phyloP scores from a whole-genome alignment of 192 early-diverging fungal species.

The Mortierella alpina region DNA sequence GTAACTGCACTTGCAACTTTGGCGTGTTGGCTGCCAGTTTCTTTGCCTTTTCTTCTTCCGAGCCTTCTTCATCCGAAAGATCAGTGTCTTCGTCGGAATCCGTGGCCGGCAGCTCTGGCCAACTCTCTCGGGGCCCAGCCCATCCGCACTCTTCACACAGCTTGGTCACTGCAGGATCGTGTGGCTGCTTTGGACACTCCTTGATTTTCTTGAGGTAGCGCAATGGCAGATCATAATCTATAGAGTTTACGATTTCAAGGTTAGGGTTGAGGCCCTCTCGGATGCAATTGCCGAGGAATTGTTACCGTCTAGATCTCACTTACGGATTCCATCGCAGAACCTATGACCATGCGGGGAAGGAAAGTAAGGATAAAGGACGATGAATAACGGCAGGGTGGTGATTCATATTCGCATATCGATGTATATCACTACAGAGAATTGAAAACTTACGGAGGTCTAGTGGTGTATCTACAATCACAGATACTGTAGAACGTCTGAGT shows the following conservation, averaged over 20 bases:
- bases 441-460: conserved; percentile 29
- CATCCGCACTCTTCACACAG: conserved; percentile 49
- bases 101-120: conserved; percentile 41
- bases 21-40: conserved; percentile 38
- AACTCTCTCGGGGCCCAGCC: conserved; percentile 46
- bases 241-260: background rate
- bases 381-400: background rate
- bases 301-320: background rate
- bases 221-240: conserved; percentile 46
- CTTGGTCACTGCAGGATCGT: conserved; percentile 46
- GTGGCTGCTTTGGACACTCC: conserved; percentile 36
- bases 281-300: background rate
- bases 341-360: background rate
- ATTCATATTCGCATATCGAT: background rate
- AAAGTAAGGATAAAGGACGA: background rate
- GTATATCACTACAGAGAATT: background rate
- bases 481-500: conserved; percentile 45
- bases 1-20: conserved; percentile 29
- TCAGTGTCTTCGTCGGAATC: conserved; percentile 29
- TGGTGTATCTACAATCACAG: conserved; percentile 50
- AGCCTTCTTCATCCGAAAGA: conserved; percentile 16
- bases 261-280: background rate
- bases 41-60: conserved; percentile 14
- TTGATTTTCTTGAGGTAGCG: conserved; percentile 46
- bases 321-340: conserved; percentile 50